Evolutionary conservation across 2,329 filamentous ascomycete genomes (phyloP).

Genomic region (Fusarium miscanthi): DNA sequence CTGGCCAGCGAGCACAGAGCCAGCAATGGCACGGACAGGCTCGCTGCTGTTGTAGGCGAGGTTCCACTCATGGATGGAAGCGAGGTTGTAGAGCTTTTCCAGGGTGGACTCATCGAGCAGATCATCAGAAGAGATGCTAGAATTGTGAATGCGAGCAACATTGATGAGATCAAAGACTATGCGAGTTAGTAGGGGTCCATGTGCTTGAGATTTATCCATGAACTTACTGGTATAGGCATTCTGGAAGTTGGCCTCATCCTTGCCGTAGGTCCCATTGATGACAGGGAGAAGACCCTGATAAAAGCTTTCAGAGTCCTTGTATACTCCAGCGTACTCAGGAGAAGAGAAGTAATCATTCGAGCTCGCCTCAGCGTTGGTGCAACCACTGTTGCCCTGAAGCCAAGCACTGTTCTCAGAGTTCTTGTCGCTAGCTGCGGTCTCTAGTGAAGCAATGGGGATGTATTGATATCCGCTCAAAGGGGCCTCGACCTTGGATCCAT

Average conservation of each 20-base stretch:
- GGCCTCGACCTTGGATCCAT: conserved; percentile 72
- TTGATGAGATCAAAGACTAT: conserved; percentile 70
- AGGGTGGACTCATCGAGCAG: conserved; percentile 71
- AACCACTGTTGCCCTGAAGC: conserved; percentile 69
- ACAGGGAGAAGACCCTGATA: conserved; percentile 66
- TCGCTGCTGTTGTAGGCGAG: conserved; percentile 85
- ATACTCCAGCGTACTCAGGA: conserved; percentile 56
- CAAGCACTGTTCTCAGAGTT: conserved; percentile 67
- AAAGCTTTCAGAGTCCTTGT: conserved; percentile 68
- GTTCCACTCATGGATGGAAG: conserved; percentile 83
- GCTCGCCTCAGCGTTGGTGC: conserved; percentile 64
- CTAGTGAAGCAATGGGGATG: conserved; percentile 75
- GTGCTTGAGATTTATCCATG: conserved; percentile 59
- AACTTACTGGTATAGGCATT: conserved; percentile 71
- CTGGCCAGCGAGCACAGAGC: conserved; percentile 67
- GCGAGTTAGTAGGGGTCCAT: conserved; percentile 1
- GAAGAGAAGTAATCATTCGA: conserved; percentile 66
- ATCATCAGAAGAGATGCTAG: conserved; percentile 65
- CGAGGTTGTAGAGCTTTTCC: conserved; percentile 75
- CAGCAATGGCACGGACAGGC: conserved; percentile 67
- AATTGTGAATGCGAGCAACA: conserved; percentile 70
- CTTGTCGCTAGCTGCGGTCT: conserved; percentile 63
- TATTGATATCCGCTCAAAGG: conserved; percentile 87
- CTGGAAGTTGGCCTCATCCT: conserved; percentile 62
- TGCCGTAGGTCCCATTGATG: conserved; percentile 63